These are phyloP conservation scores for bread wheat (Triticum aestivum) DNA, from an alignment of 176 grass and related monocot species.

Conservation along the genomic window DNA sequence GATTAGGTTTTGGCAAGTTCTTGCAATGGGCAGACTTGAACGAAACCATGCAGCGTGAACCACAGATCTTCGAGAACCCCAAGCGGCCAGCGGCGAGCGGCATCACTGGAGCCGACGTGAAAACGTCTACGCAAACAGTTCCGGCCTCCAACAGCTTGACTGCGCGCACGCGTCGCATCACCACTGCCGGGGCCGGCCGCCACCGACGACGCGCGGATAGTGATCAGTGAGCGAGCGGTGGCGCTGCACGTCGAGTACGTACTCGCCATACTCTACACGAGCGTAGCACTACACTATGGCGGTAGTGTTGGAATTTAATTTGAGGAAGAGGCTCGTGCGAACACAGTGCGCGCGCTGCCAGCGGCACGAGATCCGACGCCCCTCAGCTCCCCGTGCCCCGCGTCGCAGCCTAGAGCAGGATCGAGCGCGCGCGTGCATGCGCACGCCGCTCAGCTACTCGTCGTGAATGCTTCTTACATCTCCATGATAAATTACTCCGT, in stretches of 20 bases:
- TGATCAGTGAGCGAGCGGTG: neutral
- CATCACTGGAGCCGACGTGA: neutral
- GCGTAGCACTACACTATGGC: neutral
- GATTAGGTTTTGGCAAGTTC: too few relatives aligned
- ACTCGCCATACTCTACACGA: too few relatives aligned
- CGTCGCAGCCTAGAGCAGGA: neutral
- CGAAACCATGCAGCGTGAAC: neutral
- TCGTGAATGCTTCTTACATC: neutral
- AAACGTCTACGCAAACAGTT: neutral
- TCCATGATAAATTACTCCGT: neutral
- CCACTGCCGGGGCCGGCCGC: too few relatives aligned
- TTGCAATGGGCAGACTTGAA: too few relatives aligned
- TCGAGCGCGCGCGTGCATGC: neutral
- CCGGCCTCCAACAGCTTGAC: neutral
- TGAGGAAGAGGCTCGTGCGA: neutral
- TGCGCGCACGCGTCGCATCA: neutral
- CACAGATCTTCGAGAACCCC: neutral
- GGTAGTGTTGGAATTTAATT: neutral
- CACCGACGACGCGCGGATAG: neutral
- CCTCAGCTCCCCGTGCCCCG: too few relatives aligned
- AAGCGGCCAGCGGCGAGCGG: too few relatives aligned
- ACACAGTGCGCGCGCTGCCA: neutral
- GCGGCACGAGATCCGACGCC: neutral
- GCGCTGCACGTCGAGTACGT: neutral
- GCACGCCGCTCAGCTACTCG: too few relatives aligned